phyloP scores from a whole-genome alignment of 306 rosid species.

The Erythrophleum fordii region DNA sequence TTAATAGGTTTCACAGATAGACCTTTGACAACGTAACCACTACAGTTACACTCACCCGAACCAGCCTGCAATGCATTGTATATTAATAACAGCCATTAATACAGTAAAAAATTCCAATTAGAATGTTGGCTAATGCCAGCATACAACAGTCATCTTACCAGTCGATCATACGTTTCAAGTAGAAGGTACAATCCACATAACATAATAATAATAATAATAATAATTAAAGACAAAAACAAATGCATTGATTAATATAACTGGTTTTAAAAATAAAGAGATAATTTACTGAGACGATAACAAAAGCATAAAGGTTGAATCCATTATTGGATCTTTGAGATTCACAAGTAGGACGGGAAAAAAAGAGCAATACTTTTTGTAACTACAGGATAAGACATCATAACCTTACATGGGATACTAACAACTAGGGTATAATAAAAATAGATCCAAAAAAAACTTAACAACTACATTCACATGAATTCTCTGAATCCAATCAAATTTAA shows the following conservation, averaged over 20 bases:
- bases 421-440: no score
- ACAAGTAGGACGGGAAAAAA: background rate
- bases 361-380: background rate
- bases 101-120: no score
- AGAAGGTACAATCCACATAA: conserved; percentile 13
- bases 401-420: no score
- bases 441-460: no score
- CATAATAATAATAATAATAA: background rate
- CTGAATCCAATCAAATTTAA: no score
- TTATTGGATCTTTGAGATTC: background rate
- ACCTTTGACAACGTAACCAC: conserved; percentile 72
- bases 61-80: conserved; percentile 68
- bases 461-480: no score
- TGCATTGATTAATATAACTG: conserved; percentile 2
- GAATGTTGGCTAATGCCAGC: no score
- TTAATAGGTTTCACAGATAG: conserved; percentile 74
- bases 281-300: background rate
- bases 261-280: conserved; percentile 9
- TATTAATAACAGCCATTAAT: conserved; percentile 26
- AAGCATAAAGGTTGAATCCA: background rate
- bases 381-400: no score
- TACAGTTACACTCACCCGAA: conserved; percentile 85
- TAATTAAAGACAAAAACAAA: background rate
- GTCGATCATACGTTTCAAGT: conserved; percentile 17
- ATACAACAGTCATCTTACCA: background rate